These are phyloP conservation scores for Suhomyces maxii DNA, from an alignment of 1,139 yeast genomes.

Conservation along the genomic window DNA sequence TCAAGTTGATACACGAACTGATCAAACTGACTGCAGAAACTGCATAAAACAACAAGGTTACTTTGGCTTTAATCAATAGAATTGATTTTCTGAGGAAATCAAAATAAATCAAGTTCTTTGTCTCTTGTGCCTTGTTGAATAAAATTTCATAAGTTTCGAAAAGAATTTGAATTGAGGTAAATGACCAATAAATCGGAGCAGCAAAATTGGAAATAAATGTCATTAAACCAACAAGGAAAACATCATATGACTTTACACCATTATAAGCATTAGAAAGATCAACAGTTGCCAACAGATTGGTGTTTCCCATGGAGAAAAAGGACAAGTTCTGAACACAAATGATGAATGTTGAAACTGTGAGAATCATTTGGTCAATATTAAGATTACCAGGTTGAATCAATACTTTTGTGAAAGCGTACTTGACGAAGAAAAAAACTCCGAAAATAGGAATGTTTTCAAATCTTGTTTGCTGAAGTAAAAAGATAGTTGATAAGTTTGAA, in stretches of 20 bases:
- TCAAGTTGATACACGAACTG: constrained; percentile 67
- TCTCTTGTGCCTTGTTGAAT: constrained; percentile 14
- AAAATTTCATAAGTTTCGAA: constrained; percentile 27
- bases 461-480: constrained; percentile 71
- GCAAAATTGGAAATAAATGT: constrained; percentile 83
- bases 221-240: constrained; percentile 71
- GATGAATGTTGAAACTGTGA: constrained; percentile 23
- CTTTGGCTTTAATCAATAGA: constrained; percentile 36
- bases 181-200: constrained; percentile 82
- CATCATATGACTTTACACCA: constrained; percentile 71
- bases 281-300: constrained; percentile 88
- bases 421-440: constrained; percentile 47
- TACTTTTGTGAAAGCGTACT: constrained; percentile 22
- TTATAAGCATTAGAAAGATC: constrained; percentile 91
- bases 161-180: constrained; percentile 50
- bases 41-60: constrained; percentile 54
- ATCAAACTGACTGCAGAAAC: constrained; percentile 59
- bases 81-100: constrained; percentile 32
- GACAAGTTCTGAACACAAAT: constrained; percentile 65
- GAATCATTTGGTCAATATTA: constrained; percentile 24
- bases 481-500: constrained; percentile 46
- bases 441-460: constrained; percentile 71
- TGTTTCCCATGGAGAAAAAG: constrained; percentile 86
- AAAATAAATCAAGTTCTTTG: constrained; percentile 15
- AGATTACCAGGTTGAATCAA: constrained; percentile 9